Evolutionary conservation across 169 alveolate species (phyloP).

Genomic region (Cryptosporidium meleagridis): DNA sequence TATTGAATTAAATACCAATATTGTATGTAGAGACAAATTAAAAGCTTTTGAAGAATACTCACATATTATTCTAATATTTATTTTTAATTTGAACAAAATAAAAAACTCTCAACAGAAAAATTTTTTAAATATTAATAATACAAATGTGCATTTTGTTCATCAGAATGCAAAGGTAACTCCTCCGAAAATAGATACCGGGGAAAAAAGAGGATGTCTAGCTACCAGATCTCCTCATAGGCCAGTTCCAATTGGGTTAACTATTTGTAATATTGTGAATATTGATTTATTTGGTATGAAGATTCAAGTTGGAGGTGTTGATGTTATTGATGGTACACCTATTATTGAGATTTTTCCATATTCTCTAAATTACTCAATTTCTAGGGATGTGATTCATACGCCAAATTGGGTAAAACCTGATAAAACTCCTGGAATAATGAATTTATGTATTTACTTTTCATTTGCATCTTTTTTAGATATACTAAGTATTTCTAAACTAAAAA

Average conservation of each 20-base stretch:
- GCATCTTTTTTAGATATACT: conserved; percentile 43
- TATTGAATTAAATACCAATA: conserved; percentile 10
- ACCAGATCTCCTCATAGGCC: conserved; percentile 67
- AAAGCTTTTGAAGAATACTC: conserved; percentile 1
- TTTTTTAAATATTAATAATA: neutral
- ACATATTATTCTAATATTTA: conserved; percentile 8
- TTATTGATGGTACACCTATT: conserved; percentile 48
- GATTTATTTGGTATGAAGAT: conserved; percentile 21
- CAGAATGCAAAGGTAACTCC: conserved; percentile 50
- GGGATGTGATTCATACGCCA: neutral
- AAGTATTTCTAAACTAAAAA: neutral
- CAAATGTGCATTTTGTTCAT: neutral
- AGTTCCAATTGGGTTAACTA: conserved; percentile 25
- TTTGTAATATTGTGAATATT: neutral
- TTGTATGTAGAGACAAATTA: conserved; percentile 6
- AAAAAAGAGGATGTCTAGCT: conserved; percentile 51
- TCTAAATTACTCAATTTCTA: neutral
- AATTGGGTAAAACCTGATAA: conserved; percentile 8
- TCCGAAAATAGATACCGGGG: conserved; percentile 38
- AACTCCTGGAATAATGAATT: neutral
- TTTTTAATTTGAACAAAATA: conserved; percentile 30
- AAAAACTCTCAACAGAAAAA: neutral
- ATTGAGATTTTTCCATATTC: conserved; percentile 39
- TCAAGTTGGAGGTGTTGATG: conserved; percentile 21
- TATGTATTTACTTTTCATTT: conserved; percentile 25